Base-by-base conservation (phyloP, 495 filamentous ascomycete genomes). In the Penicillium parvum region DNA sequence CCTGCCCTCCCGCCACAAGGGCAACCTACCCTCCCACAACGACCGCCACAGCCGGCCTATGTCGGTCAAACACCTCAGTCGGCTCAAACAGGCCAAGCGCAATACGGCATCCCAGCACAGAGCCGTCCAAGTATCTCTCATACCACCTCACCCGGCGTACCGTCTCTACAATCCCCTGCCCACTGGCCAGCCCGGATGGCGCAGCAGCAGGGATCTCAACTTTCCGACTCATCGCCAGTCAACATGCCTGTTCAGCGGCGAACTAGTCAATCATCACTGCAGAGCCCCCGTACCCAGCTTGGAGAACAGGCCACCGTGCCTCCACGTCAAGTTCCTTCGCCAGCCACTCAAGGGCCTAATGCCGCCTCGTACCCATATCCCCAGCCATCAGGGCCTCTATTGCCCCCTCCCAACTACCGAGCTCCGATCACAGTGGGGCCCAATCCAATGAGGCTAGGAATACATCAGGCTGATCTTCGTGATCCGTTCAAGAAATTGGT, bases 401-500 rank as follows among this genome's bases (percentile, higher is more conserved):
- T 75, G 5, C 73, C 73, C 4, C 36, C 49, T 4, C 41, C 49
- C 5, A 60, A 53, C 5, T 41, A 48, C 12, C 39, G 35, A 49
- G 62, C 73, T 0, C 56, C 63, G 11, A 62, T 61, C 17, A 58
- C 57, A 0, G 55, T 64, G 18, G 73, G 72, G 6, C 62, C 60
- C 5, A 69, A 69, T 52, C 68, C 79, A 20, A 38, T 71, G 19
- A 43, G 64, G 21, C 60, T 65, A 22, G 68, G 73, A 3, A 65
- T 85, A 23, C 81, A 85, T 43, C 78, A 81, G 56, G 72, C 69
- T 26, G 63, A 77, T 49, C 60, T 77, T 29, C 69, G 74, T 21
- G 82, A 78, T 42, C 80, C 80, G 1, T 54, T 69, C 10, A 71
- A 75, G 28, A 61, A 64, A 23, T 40, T 70, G 4, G 23, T 60